Percentiles rank a stretch among this genome's conserved stretches.
These are phyloP conservation scores for Anthoceros angustus DNA, from an alignment of 225 moss, liverwort and hornwort genomes.

Conservation along the genomic window DNA sequence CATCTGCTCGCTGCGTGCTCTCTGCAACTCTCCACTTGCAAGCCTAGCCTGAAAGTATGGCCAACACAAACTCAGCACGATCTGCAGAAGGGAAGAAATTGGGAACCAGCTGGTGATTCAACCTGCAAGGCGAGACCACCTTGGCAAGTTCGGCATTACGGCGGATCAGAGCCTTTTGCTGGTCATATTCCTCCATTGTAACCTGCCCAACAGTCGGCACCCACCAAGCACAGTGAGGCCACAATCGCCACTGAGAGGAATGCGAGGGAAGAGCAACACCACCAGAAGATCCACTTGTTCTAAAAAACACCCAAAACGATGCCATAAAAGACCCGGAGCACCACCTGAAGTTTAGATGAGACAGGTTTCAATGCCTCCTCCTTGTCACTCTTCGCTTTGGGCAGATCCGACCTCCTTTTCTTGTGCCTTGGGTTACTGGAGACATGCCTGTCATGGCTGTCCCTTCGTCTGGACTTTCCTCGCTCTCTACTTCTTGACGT, in stretches of 20 bases:
- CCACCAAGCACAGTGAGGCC: background rate
- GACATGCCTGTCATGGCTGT: background rate
- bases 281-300: too few species aligned
- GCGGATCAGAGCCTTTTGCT: slow-evolving; percentile 57
- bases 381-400: background rate
- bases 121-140: slow-evolving; percentile 17
- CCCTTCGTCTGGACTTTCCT: background rate
- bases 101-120: background rate
- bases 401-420: background rate
- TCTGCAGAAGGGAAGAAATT: background rate
- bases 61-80: background rate
- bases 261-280: background rate
- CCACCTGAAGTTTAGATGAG: background rate
- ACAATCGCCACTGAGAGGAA: background rate
- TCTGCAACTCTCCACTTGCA: slow-evolving; percentile 64
- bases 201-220: slow-evolving; percentile 22
- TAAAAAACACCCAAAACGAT: background rate
- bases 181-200: slow-evolving; percentile 45
- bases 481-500: background rate
- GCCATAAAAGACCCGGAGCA: background rate
- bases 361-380: background rate
- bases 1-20: slow-evolving; percentile 66
- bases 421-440: background rate
- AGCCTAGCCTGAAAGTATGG: slow-evolving; percentile 40
- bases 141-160: slow-evolving; percentile 66